Percentiles rank a stretch among this genome's conserved stretches.
Evolutionary conservation across 2,329 filamentous ascomycete genomes (phyloP).

Genomic region (Aspergillus udagawae): DNA sequence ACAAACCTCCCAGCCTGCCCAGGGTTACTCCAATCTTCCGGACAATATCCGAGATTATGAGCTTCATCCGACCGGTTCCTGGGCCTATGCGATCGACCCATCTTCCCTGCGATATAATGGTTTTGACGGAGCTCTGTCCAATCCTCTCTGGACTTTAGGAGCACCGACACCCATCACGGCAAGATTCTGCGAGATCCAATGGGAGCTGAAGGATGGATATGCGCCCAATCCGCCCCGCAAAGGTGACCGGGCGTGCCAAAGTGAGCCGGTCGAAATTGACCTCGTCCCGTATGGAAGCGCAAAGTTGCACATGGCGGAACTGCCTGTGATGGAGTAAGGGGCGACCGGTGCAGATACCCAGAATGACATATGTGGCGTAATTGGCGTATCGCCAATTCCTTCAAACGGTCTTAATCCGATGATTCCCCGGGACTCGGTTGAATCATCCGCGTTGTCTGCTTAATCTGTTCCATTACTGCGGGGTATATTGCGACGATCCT

Average conservation of each 20-base stretch:
- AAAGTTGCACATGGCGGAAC: slow-evolving; percentile 46
- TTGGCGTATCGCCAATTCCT: too few relatives aligned
- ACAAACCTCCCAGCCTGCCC: slow-evolving; percentile 17
- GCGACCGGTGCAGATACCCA: too few relatives aligned
- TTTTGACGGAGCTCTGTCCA: slow-evolving; percentile 9
- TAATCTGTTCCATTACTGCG: neutral
- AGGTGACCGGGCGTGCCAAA: slow-evolving; percentile 31
- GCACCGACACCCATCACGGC: slow-evolving; percentile 37
- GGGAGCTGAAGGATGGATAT: slow-evolving; percentile 32
- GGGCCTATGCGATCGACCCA: slow-evolving; percentile 30
- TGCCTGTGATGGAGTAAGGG: slow-evolving; percentile 23
- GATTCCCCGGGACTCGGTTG: too few relatives aligned
- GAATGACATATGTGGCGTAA: too few relatives aligned
- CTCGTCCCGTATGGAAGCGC: slow-evolving; percentile 46
- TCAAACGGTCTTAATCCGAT: too few relatives aligned
- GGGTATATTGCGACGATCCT: neutral
- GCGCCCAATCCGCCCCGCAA: slow-evolving; percentile 32
- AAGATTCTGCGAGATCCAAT: slow-evolving; percentile 38
- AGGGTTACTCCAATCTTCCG: slow-evolving; percentile 19
- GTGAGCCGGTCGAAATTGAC: slow-evolving; percentile 31
- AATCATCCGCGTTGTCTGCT: too few relatives aligned
- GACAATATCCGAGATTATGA: slow-evolving; percentile 32
- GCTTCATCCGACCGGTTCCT: slow-evolving; percentile 29
- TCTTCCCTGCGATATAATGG: slow-evolving; percentile 31
- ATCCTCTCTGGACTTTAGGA: slow-evolving; percentile 27